These are phyloP conservation scores for Dactylonectria estremocensis DNA, from an alignment of 2,329 filamentous ascomycete genomes.

Conservation along the genomic window DNA sequence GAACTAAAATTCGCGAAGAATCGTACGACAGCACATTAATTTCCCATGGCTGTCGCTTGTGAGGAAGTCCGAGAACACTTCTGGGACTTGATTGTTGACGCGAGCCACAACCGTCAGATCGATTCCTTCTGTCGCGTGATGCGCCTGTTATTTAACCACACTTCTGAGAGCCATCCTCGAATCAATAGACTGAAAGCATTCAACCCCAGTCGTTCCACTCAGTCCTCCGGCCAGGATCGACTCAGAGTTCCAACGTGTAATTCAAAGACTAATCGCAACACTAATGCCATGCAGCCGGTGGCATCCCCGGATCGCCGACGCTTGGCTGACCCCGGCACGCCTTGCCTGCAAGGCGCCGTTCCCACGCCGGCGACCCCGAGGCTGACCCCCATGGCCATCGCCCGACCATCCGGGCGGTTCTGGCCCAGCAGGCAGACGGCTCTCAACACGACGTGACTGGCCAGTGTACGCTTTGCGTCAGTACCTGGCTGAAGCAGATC, in stretches of 20 bases:
- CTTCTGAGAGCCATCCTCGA: not conserved
- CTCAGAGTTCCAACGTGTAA: not conserved
- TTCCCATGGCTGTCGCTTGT: not conserved
- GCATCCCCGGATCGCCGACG: not conserved
- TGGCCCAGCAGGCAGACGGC: constrained; percentile 6
- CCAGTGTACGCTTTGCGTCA: constrained; percentile 15
- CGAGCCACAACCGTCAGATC: not conserved
- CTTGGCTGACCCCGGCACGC: not conserved
- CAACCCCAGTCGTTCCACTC: not conserved
- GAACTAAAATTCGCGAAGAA: no score
- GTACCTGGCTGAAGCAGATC: constrained; percentile 28
- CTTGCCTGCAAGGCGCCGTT: not conserved
- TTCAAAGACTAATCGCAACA: not conserved
- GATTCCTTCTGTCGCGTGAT: not conserved
- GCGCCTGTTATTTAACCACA: not conserved
- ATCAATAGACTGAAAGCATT: not conserved
- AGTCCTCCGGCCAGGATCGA: not conserved
- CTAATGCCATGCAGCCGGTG: not conserved
- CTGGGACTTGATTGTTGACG: not conserved
- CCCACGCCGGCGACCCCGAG: constrained; percentile 20
- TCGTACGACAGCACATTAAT: no score
- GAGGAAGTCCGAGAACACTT: not conserved
- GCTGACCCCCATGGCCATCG: constrained; percentile 1
- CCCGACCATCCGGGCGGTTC: constrained; percentile 6
- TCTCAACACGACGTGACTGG: constrained; percentile 16